These are phyloP conservation scores for Aegle marmelos DNA, from an alignment of 345 rosid species.

Conservation along the genomic window DNA sequence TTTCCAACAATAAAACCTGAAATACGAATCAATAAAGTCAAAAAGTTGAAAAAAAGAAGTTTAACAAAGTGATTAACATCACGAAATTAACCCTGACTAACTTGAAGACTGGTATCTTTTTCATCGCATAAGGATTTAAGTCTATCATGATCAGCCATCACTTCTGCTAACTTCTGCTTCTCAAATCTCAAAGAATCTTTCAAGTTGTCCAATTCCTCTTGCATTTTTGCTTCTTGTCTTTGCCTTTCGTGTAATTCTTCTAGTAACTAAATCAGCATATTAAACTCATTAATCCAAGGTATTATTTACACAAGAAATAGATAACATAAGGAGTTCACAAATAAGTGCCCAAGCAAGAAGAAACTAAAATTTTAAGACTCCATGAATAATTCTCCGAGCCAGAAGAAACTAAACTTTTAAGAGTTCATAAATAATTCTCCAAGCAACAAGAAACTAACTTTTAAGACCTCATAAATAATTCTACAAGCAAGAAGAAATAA, in stretches of 20 bases:
- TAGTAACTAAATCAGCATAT: slow-evolving; percentile 45
- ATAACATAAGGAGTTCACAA: not conserved
- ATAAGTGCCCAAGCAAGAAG: not conserved
- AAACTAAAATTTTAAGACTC: not conserved
- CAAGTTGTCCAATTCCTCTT: slow-evolving; percentile 63
- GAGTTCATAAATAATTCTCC: not conserved
- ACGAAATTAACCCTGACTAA: slow-evolving; percentile 29
- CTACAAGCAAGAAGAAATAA: not conserved
- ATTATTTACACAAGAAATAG: not conserved
- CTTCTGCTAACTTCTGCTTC: slow-evolving; percentile 54
- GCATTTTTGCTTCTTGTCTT: slow-evolving; percentile 53
- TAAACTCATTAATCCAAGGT: slow-evolving; percentile 4
- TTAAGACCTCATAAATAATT: not conserved
- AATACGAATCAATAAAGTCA: slow-evolving; percentile 17
- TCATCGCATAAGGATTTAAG: slow-evolving; percentile 58
- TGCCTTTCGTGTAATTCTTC: slow-evolving; percentile 72
- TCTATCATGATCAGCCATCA: slow-evolving; percentile 50
- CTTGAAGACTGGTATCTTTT: slow-evolving; percentile 68
- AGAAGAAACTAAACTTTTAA: not conserved
- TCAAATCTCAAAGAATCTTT: slow-evolving; percentile 59
- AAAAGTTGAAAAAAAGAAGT: not conserved
- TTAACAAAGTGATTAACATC: not conserved
- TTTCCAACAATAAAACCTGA: slow-evolving; percentile 62
- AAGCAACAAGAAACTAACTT: not conserved
- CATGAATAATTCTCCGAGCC: not conserved